Percentiles rank a stretch among this genome's conserved stretches.
These are phyloP conservation scores for Stephanodiscus triporus DNA, from an alignment of 108 stramenopile genomes.

Conservation along the genomic window DNA sequence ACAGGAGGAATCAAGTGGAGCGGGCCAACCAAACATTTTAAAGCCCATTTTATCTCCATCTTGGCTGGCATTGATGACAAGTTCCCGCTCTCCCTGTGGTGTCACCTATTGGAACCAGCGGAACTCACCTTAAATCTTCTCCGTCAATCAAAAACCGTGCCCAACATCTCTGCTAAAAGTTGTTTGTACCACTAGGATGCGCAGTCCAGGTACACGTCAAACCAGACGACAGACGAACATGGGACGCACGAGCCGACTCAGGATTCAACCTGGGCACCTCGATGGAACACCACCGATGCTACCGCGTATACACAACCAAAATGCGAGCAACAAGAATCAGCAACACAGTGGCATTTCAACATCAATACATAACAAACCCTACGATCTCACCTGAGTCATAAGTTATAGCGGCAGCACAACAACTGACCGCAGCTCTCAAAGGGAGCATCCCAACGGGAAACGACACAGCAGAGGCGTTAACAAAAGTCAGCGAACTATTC, in stretches of 20 bases:
- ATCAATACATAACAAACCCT: no score
- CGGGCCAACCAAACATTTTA: constrained; percentile 4
- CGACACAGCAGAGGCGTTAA: no score
- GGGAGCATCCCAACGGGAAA: no score
- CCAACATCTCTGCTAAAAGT: background rate
- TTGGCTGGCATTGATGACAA: no score
- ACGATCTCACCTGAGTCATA: background rate
- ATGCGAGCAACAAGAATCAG: no score
- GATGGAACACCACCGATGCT: background rate
- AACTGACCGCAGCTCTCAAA: no score
- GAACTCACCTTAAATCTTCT: no score
- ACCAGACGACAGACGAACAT: background rate
- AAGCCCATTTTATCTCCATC: background rate
- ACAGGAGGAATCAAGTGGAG: background rate
- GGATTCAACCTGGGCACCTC: background rate
- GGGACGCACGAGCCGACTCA: background rate
- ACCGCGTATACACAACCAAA: background rate
- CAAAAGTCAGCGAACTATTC: no score
- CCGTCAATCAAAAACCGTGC: no score
- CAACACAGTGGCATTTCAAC: no score
- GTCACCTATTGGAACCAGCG: no score
- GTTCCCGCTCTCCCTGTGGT: no score
- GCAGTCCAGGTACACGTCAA: background rate
- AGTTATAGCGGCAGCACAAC: background rate
- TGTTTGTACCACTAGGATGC: background rate